Percentiles rank a stretch among this genome's conserved stretches.
These are phyloP conservation scores for Lepidium didymum DNA, from an alignment of 345 rosid genomes.

Conservation along the genomic window DNA sequence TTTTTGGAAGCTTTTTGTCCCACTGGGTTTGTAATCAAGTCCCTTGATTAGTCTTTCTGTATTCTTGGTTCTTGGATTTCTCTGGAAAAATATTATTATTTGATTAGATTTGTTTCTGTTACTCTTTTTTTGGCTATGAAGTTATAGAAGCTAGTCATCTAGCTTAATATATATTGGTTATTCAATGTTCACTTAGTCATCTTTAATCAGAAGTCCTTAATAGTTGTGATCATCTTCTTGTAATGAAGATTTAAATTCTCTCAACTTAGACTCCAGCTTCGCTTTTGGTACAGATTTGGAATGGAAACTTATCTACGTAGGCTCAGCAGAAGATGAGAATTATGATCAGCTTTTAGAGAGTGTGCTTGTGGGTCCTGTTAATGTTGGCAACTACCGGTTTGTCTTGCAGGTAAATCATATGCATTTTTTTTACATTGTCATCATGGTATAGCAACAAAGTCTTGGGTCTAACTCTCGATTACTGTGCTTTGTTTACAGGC, in stretches of 20 bases:
- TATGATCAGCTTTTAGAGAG: slow-evolving; percentile 76
- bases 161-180: neutral
- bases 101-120: neutral
- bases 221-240: neutral
- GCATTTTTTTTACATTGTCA: neutral
- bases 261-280: neutral
- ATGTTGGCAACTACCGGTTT: slow-evolving; percentile 80
- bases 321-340: slow-evolving; percentile 89
- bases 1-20: neutral
- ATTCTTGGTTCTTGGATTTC: neutral
- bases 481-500: slow-evolving; percentile 38
- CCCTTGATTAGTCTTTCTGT: neutral
- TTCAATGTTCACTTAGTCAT: neutral
- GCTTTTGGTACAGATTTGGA: slow-evolving; percentile 55
- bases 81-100: neutral
- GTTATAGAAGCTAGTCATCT: neutral
- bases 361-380: slow-evolving; percentile 85
- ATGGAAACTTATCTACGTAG: slow-evolving; percentile 87
- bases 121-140: neutral
- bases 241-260: neutral
- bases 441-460: neutral
- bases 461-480: neutral
- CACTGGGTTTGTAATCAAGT: no score
- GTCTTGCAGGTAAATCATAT: slow-evolving; percentile 50
- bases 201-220: neutral